Evolutionary conservation across 2,329 filamentous ascomycete species (phyloP), one percentile per base, ranked within the genome.

Genomic region (Aspergillus sp.): DNA sequence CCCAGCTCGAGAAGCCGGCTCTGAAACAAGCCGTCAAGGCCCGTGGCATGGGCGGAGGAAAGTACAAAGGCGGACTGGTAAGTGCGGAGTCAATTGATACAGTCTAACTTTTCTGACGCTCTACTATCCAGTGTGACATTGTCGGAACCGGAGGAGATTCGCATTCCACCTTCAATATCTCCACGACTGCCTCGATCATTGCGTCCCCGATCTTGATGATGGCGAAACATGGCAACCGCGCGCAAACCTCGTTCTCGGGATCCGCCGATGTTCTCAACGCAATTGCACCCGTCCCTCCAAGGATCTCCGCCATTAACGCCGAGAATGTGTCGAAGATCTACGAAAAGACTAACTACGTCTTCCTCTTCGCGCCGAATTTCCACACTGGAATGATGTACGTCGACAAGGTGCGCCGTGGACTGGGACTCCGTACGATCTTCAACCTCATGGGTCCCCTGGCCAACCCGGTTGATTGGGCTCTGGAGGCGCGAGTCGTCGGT

Each of bases 141-240:
- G 91, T 98, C 37, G 91, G 91, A 47, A 98, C 91, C 5, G 91
- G 91, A 45, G 91, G 91, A 53, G 91, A 98, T 66, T 81, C 82
- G 13, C 88, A 96, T 70, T 86, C 93, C 60, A 98, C 91, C 20
- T 98, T 94, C 76, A 98, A 98, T 61, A 89, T 98, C 57, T 91
- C 82, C 48, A 98, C 91, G 4, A 94, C 91, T 5, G 78, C 91
- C 2, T 94, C 86, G 12, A 95, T 98, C 53, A 69, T 98, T 30
- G 86, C 85, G 29, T 93, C 86, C 4, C 78, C 86, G 4, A 68
- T 93, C 16, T 74, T 98, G 22, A 72, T 93, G 49, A 72, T 94
- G 36, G 85, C 83, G 44, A 98, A 98, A 66, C 91, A 98, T 64
- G 91, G 91, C 43, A 98, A 98, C 68, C 80, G 82, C 45, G 88